These are phyloP conservation scores for Chionographis japonica DNA, from an alignment of 106 monocot genomes.

Conservation along the genomic window DNA sequence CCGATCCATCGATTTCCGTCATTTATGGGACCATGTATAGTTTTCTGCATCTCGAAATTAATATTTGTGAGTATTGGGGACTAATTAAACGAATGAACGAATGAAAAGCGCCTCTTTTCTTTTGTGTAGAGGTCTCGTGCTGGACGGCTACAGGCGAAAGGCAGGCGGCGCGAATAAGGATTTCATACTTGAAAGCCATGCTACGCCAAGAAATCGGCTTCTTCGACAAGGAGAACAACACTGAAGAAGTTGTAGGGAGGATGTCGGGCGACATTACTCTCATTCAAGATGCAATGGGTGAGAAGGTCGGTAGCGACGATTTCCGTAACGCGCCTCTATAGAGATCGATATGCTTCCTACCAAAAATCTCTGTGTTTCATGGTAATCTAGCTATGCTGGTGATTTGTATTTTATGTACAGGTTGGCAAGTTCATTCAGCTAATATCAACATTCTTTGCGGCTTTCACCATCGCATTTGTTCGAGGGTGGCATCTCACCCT, in stretches of 20 bases:
- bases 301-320: neutral
- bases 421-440: conserved; percentile 69
- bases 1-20: too few species aligned
- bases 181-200: conserved; percentile 12
- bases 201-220: conserved; percentile 16
- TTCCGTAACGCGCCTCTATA: too few species aligned
- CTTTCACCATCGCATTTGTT: conserved; percentile 63
- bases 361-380: too few species aligned
- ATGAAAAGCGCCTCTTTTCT: neutral
- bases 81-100: too few species aligned
- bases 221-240: conserved; percentile 11
- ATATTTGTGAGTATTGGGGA: neutral
- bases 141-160: conserved; percentile 19
- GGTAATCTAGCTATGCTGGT: too few species aligned
- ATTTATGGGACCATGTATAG: neutral
- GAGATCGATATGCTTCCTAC: too few species aligned
- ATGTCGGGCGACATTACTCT: conserved; percentile 1
- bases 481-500: conserved; percentile 83
- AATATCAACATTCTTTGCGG: conserved; percentile 66
- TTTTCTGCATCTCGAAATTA: neutral
- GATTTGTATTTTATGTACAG: conserved; percentile 19
- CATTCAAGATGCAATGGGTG: conserved; percentile 7
- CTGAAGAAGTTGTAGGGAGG: neutral
- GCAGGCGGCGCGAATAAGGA: conserved; percentile 15
- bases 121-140: conserved; percentile 16